A percentile compares a stretch with the other conserved stretches of the same genome.
Conservation (phyloP, 345 rosid genomes). For the Citrus glauca region DNA sequence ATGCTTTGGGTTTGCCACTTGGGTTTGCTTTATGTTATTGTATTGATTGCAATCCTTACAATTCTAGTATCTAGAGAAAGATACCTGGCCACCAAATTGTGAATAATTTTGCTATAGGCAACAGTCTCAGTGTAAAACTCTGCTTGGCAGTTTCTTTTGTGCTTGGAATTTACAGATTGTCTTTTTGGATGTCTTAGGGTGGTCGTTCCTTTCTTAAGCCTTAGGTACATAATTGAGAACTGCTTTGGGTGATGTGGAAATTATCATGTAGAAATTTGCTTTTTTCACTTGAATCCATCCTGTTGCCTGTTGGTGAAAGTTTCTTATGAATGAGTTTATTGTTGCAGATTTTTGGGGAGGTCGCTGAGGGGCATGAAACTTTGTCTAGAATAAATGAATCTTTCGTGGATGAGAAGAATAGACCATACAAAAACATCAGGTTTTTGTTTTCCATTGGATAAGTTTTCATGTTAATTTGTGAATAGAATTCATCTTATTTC, state of each 20-base stretch:
- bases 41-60: background rate
- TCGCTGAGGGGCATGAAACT: slow-evolving; percentile 89
- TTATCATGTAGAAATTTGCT: background rate
- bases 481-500: background rate
- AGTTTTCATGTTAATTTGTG: background rate
- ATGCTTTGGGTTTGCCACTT: background rate
- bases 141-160: background rate
- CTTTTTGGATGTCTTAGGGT: background rate
- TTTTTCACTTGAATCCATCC: background rate
- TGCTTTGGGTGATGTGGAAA: background rate
- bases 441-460: slow-evolving; percentile 12
- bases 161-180: background rate
- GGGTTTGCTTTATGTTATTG: background rate
- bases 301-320: background rate
- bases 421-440: slow-evolving; percentile 83
- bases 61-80: background rate
- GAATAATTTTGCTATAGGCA: background rate
- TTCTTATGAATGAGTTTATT: background rate
- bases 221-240: background rate
- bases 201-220: background rate
- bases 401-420: slow-evolving; percentile 73
- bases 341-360: slow-evolving; percentile 85
- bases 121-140: background rate
- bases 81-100: background rate
- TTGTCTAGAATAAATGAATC: slow-evolving; percentile 86